phyloP scores from a whole-genome alignment of 2,329 filamentous ascomycete genomes.

The Penicillium digitatum region DNA sequence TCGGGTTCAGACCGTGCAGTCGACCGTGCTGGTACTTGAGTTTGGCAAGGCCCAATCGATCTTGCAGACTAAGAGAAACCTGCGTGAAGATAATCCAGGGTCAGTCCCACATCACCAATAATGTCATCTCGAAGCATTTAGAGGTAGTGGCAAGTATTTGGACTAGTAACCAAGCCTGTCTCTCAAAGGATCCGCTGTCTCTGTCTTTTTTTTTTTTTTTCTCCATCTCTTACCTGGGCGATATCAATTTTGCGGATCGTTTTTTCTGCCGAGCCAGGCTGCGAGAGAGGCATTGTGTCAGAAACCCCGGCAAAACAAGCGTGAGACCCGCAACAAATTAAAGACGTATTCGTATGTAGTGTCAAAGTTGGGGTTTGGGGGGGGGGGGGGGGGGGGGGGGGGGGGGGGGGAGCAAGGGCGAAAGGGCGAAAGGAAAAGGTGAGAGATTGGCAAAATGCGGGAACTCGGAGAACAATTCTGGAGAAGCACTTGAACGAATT shows the following conservation, averaged over 20 bases:
- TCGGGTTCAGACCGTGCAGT: conserved; percentile 75
- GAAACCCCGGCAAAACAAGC: background rate
- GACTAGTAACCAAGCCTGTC: background rate
- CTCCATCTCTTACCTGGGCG: conserved; percentile 34
- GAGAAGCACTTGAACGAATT: conserved; percentile 7
- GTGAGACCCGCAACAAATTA: conserved; percentile 4
- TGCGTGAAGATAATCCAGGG: conserved; percentile 37
- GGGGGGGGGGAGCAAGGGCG: conserved; percentile 17
- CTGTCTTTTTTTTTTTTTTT: background rate
- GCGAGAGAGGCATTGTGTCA: conserved; percentile 31
- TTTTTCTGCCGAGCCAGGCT: conserved; percentile 35
- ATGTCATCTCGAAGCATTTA: background rate
- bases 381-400: conserved; percentile 13
- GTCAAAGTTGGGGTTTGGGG: conserved; percentile 7
- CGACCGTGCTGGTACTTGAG: conserved; percentile 97
- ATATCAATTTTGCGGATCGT: conserved; percentile 43
- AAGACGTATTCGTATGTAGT: background rate
- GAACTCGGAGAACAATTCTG: conserved; percentile 2
- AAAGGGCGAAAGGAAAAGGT: conserved; percentile 9
- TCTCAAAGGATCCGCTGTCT: background rate
- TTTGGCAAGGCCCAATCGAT: conserved; percentile 89
- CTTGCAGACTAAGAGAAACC: conserved; percentile 91
- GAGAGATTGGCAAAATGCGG: conserved; percentile 13
- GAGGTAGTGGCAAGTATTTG: background rate
- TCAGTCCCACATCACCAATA: background rate